These are phyloP conservation scores for Sedum album DNA, from an alignment of 164 flowering plant species.

Conservation along the genomic window DNA sequence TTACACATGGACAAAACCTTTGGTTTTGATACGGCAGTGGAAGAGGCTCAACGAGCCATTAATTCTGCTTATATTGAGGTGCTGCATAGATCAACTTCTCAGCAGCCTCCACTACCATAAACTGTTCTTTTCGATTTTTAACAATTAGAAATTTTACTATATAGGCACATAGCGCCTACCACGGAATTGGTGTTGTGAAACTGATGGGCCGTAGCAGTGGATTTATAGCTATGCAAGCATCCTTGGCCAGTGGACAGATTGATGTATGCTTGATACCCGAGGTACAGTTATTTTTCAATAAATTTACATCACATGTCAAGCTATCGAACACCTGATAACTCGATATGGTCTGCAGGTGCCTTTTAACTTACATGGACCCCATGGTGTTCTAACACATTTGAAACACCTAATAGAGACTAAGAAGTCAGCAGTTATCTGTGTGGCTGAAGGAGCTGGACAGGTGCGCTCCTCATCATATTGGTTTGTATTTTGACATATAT, in stretches of 20 bases:
- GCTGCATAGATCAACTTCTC: conserved; percentile 8
- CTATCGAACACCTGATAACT: neutral
- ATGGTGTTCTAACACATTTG: conserved; percentile 57
- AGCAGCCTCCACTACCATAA: neutral
- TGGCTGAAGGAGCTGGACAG: conserved; percentile 95
- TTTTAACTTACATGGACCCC: conserved; percentile 67
- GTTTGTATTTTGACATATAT: neutral
- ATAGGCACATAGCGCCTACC: conserved; percentile 96
- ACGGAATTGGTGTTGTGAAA: conserved; percentile 85
- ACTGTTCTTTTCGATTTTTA: neutral
- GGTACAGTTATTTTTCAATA: conserved; percentile 24
- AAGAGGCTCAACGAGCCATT: conserved; percentile 89
- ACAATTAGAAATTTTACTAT: neutral
- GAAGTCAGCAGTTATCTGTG: conserved; percentile 88
- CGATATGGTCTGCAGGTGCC: conserved; percentile 36
- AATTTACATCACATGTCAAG: neutral
- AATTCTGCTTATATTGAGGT: conserved; percentile 97
- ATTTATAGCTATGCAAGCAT: conserved; percentile 89
- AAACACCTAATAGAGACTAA: conserved; percentile 66
- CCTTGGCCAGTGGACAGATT: conserved; percentile 88
- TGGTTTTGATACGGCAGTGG: conserved; percentile 93
- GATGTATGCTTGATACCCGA: conserved; percentile 89
- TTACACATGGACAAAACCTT: conserved; percentile 86
- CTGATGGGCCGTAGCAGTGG: conserved; percentile 97
- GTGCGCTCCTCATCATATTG: conserved; percentile 21